These are phyloP conservation scores for Penicillium atrosanguineum DNA, from an alignment of 495 filamentous ascomycete species.

Conservation along the genomic window DNA sequence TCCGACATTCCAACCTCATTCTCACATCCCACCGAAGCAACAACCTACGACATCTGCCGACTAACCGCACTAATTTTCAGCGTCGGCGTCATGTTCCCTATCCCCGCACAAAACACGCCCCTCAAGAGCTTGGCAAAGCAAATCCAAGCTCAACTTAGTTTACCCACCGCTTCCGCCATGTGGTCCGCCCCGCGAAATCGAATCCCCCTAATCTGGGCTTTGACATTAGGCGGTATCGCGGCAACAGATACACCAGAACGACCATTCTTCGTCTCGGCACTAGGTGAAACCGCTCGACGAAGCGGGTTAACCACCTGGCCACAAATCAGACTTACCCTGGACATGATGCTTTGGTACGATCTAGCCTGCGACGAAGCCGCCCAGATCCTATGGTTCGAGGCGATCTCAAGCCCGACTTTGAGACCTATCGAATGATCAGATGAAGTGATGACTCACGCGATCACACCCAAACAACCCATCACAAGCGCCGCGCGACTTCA, in stretches of 20 bases:
- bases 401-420: neutral
- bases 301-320: conserved; percentile 25
- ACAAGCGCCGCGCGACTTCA: neutral
- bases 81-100: conserved; percentile 40
- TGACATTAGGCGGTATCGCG: conserved; percentile 39
- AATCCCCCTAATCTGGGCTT: conserved; percentile 31
- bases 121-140: conserved; percentile 24
- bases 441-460: neutral
- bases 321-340: conserved; percentile 20
- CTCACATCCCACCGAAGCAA: conserved; percentile 14
- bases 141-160: conserved; percentile 20
- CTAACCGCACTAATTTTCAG: conserved; percentile 34
- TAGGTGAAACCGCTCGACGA: conserved; percentile 17
- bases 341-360: conserved; percentile 36
- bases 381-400: conserved; percentile 29
- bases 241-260: conserved; percentile 24
- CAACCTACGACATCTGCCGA: conserved; percentile 40
- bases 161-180: conserved; percentile 6
- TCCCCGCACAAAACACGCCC: conserved; percentile 37
- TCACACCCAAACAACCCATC: neutral
- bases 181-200: conserved; percentile 27
- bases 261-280: conserved; percentile 29
- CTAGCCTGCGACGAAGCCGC: conserved; percentile 34
- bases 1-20: conserved; percentile 14
- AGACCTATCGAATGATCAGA: neutral